Percentiles rank a stretch among this genome's conserved stretches.
phyloP scores from a whole-genome alignment of 139 green algal genomes.

The Spirogloea muscicola region DNA sequence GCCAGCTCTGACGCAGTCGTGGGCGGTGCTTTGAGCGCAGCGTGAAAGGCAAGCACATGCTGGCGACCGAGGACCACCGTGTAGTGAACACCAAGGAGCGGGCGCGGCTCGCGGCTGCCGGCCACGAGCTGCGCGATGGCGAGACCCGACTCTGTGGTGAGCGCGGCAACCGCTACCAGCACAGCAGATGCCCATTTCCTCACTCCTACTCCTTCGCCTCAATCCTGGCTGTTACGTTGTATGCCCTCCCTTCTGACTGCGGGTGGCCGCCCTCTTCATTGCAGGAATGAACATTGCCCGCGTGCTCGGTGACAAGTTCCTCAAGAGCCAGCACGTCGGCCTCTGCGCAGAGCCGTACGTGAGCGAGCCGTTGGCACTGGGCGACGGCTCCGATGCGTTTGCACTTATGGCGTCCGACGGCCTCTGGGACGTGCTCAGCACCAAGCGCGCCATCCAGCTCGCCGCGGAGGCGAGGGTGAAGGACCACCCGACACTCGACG shows the following conservation, averaged over 20 bases:
- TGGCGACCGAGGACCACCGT: slow-evolving; percentile 64
- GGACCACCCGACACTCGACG: too few species aligned
- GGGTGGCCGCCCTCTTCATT: too few species aligned
- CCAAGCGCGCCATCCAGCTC: slow-evolving; percentile 28
- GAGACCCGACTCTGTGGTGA: slow-evolving; percentile 60
- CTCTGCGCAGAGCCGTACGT: slow-evolving; percentile 62
- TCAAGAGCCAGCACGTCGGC: slow-evolving; percentile 70
- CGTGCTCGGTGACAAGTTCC: slow-evolving; percentile 67
- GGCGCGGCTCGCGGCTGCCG: slow-evolving; percentile 51
- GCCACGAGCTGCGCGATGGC: slow-evolving; percentile 51
- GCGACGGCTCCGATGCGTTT: background rate
- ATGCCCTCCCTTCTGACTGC: too few species aligned
- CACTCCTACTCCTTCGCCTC: too few species aligned
- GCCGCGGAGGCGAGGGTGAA: slow-evolving; percentile 34
- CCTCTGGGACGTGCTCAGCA: slow-evolving; percentile 38
- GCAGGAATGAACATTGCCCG: slow-evolving; percentile 71
- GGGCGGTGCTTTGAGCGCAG: too few species aligned
- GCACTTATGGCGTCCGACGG: slow-evolving; percentile 37
- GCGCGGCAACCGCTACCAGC: too few species aligned
- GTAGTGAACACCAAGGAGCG: slow-evolving; percentile 57
- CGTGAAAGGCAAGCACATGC: slow-evolving; percentile 1
- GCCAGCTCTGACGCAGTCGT: too few species aligned
- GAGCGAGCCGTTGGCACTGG: slow-evolving; percentile 46
- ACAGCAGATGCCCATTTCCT: too few species aligned
- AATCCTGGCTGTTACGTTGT: too few species aligned